Evolutionary conservation across 331 rosid genomes (phyloP).

Genomic region (Telfairia occidentalis): DNA sequence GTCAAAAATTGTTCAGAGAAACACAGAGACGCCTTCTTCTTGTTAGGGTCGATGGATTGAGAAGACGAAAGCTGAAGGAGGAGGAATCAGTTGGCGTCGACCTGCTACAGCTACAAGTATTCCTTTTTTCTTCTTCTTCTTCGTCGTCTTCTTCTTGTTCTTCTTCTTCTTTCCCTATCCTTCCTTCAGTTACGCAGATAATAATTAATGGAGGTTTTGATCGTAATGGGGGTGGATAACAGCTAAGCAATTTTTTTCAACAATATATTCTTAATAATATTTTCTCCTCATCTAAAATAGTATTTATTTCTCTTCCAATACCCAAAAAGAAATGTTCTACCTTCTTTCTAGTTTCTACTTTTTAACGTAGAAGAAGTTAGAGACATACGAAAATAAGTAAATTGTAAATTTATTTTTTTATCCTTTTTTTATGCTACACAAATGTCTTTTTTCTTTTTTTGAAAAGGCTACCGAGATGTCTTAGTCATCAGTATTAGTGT

Average conservation of each 20-base stretch:
- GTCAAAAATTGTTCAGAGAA: not conserved
- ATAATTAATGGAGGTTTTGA: slow-evolving; percentile 13
- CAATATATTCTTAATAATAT: not conserved
- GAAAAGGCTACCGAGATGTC: too few relatives aligned
- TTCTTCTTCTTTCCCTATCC: not conserved
- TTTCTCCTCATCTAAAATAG: slow-evolving; percentile 1
- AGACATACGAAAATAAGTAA: not conserved
- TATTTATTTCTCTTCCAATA: not conserved
- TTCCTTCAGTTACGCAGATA: slow-evolving; percentile 12
- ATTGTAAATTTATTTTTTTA: not conserved
- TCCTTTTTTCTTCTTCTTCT: not conserved
- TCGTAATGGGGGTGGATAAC: slow-evolving; percentile 12
- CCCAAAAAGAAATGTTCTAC: not conserved
- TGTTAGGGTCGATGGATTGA: not conserved
- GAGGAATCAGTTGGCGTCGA: not conserved
- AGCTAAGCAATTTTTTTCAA: slow-evolving; percentile 9
- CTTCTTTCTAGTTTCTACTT: not conserved
- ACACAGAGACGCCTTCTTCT: not conserved
- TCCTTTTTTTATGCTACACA: too few relatives aligned
- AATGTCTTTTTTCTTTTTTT: not conserved
- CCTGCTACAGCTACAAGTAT: not conserved
- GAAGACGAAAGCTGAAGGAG: not conserved
- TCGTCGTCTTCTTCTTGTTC: not conserved
- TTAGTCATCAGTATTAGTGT: too few relatives aligned
- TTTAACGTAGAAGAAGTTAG: not conserved